A percentile compares a stretch with the other conserved stretches of the same genome.
Evolutionary conservation across 371 early-diverging fungal species (phyloP).

Genomic region (Lichtheimia ornata): DNA sequence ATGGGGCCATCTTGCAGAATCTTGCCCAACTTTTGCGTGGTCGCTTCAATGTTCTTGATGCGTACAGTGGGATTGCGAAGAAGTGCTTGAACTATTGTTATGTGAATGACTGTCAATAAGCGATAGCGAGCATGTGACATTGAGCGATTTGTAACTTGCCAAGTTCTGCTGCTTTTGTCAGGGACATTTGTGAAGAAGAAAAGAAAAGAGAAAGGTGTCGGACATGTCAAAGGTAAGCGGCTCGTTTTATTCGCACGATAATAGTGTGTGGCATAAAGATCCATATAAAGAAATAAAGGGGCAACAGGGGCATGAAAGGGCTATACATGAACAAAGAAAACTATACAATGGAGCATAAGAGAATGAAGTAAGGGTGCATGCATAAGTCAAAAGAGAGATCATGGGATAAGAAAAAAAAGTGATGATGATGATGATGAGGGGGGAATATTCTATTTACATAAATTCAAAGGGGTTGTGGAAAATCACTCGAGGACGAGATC

Average conservation of each 20-base stretch:
- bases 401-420: background rate
- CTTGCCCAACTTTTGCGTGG: constrained; percentile 43
- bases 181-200: background rate
- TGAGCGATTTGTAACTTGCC: constrained; percentile 2
- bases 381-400: background rate
- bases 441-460: too few relatives aligned
- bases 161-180: constrained; percentile 1
- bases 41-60: constrained; percentile 30
- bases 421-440: background rate
- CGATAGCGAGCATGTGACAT: too few relatives aligned
- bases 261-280: too few relatives aligned
- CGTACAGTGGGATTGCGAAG: constrained; percentile 39
- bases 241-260: too few relatives aligned
- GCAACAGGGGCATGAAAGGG: too few relatives aligned
- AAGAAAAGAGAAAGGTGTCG: background rate
- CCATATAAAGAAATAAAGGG: too few relatives aligned
- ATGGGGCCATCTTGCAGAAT: constrained; percentile 51
- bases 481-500: constrained; percentile 24
- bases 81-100: constrained; percentile 30
- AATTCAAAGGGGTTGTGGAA: too few relatives aligned
- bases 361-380: background rate
- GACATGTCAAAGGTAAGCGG: background rate
- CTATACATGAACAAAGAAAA: too few relatives aligned
- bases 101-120: background rate
- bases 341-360: too few relatives aligned